These are phyloP conservation scores for Termitomyces sp. DNA, from an alignment of 768 basidiomycete genomes.

Conservation along the genomic window DNA sequence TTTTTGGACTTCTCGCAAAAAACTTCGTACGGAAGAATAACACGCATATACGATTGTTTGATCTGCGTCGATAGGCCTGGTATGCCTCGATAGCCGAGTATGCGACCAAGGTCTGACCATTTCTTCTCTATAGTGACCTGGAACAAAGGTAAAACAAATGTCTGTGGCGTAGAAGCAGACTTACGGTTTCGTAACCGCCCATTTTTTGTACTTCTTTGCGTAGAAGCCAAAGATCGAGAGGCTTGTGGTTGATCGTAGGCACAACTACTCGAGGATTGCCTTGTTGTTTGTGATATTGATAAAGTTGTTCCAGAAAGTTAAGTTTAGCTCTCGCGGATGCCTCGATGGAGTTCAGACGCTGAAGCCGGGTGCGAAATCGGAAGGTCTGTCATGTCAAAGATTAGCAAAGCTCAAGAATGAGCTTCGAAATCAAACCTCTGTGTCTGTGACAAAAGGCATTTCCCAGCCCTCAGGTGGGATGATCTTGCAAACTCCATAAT, in stretches of 20 bases:
- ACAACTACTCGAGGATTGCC: slow-evolving; percentile 88
- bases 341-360: slow-evolving; percentile 94
- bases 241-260: slow-evolving; percentile 89
- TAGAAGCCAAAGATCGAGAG: slow-evolving; percentile 90
- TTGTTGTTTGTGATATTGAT: slow-evolving; percentile 95
- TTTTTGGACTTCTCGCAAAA: slow-evolving; percentile 75
- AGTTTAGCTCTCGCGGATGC: slow-evolving; percentile 94
- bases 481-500: slow-evolving; percentile 93
- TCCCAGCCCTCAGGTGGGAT: slow-evolving; percentile 91
- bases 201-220: slow-evolving; percentile 86
- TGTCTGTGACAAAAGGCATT: slow-evolving; percentile 94
- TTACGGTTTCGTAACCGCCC: slow-evolving; percentile 85
- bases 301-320: slow-evolving; percentile 96
- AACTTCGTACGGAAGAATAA: slow-evolving; percentile 95
- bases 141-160: slow-evolving; percentile 7
- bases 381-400: slow-evolving; percentile 52
- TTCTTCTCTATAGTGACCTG: slow-evolving; percentile 81
- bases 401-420: slow-evolving; percentile 34
- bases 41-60: slow-evolving; percentile 83
- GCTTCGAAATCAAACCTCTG: slow-evolving; percentile 59
- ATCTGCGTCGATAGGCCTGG: slow-evolving; percentile 83
- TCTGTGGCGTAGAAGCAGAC: slow-evolving; percentile 18
- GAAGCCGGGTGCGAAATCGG: slow-evolving; percentile 93
- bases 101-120: slow-evolving; percentile 84
- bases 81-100: slow-evolving; percentile 77